These are phyloP conservation scores for Rubia peregrina DNA, from an alignment of 305 asterid species.

Conservation along the genomic window DNA sequence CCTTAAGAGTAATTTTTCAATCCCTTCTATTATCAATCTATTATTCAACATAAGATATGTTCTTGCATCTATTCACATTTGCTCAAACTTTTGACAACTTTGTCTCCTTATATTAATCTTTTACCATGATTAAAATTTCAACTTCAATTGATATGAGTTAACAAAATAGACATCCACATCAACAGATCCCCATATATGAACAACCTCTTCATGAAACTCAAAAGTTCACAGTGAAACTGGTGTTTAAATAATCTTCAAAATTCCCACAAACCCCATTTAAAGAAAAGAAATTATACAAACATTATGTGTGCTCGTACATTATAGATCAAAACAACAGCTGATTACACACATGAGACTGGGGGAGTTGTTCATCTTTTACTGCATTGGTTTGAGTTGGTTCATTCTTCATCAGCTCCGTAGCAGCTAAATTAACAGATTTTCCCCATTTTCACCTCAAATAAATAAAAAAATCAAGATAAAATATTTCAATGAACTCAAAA, in stretches of 20 bases:
- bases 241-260: not conserved
- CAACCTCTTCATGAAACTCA: not conserved
- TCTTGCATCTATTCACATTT: not conserved
- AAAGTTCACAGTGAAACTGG: too few species aligned
- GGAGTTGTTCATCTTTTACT: constrained; percentile 11
- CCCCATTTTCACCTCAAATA: constrained; percentile 10
- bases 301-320: not conserved
- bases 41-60: too few species aligned
- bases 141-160: not conserved
- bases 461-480: constrained; percentile 3
- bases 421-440: constrained; percentile 13
- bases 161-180: not conserved
- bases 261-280: not conserved
- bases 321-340: constrained; percentile 3
- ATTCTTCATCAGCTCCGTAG: constrained; percentile 12
- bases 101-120: not conserved
- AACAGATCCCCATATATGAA: not conserved
- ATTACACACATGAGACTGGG: constrained; percentile 5
- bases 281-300: not conserved
- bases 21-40: not conserved
- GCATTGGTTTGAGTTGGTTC: constrained; percentile 12
- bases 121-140: not conserved
- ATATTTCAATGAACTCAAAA: not conserved
- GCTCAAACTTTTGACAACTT: not conserved
- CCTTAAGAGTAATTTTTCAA: too few species aligned